A percentile compares a stretch with the other conserved stretches of the same genome.
Evolutionary conservation across 352 stramenopile genomes (phyloP).

Genomic region (Pythium monospermum): DNA sequence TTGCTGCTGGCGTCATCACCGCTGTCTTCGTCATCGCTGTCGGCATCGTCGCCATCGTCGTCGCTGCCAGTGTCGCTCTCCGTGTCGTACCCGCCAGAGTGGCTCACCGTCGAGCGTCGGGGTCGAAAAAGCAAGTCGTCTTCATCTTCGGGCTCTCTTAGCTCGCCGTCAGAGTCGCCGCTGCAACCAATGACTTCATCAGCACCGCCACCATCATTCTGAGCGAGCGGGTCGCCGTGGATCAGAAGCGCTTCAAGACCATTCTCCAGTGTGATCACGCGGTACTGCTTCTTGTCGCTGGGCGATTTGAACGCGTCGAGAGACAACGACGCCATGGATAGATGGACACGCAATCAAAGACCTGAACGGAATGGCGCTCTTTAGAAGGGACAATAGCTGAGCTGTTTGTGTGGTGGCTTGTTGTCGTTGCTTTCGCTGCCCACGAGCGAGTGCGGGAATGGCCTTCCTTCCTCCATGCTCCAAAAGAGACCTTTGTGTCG

Average conservation of each 20-base stretch:
- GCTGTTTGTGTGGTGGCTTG: too few relatives aligned
- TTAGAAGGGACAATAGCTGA: too few relatives aligned
- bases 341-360: too few relatives aligned
- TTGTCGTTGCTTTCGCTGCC: too few relatives aligned
- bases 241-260: constrained; percentile 34
- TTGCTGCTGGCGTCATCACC: constrained; percentile 13
- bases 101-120: constrained; percentile 14
- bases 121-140: not conserved
- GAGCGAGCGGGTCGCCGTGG: constrained; percentile 15
- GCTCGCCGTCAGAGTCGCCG: constrained; percentile 11
- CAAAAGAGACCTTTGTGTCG: constrained; percentile 13
- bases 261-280: constrained; percentile 48
- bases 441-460: too few relatives aligned
- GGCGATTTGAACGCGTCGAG: constrained; percentile 35
- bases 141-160: constrained; percentile 23
- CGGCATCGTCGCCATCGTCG: constrained; percentile 19
- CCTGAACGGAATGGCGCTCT: too few relatives aligned
- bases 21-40: constrained; percentile 7
- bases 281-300: constrained; percentile 48
- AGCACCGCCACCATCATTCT: too few relatives aligned
- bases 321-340: constrained; percentile 5
- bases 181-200: too few relatives aligned
- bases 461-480: too few relatives aligned
- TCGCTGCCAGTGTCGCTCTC: constrained; percentile 16
- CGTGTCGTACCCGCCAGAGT: constrained; percentile 21